phyloP scores from a whole-genome alignment of 2,329 filamentous ascomycete species.

The Sporothrix pallida region DNA sequence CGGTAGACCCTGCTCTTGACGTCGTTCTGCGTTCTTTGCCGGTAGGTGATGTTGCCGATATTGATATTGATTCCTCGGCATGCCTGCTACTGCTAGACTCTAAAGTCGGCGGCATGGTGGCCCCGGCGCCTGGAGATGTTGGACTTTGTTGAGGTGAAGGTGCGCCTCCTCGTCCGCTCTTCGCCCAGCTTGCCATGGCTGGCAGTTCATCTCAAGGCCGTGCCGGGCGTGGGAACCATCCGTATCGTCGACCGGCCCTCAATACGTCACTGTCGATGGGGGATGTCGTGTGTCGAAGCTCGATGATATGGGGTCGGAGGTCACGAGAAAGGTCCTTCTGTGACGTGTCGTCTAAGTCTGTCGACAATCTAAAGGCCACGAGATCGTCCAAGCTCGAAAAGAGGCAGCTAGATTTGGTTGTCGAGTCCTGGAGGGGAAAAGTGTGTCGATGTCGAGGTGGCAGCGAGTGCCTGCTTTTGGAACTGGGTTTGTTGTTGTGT shows the following conservation, averaged over 20 bases:
- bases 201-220: constrained; percentile 35
- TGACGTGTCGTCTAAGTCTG: not conserved
- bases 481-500: not conserved
- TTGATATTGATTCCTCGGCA: not conserved
- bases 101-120: not conserved
- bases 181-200: constrained; percentile 39
- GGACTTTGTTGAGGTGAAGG: constrained; percentile 31
- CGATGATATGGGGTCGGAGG: not conserved
- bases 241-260: constrained; percentile 1
- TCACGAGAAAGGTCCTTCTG: not conserved
- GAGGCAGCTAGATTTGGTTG: not conserved
- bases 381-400: not conserved
- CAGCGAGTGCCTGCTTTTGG: not conserved
- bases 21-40: not conserved
- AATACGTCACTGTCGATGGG: not conserved
- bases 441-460: not conserved
- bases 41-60: not conserved
- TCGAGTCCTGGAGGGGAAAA: not conserved
- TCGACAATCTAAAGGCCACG: not conserved
- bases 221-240: constrained; percentile 17
- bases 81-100: not conserved
- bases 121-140: constrained; percentile 11
- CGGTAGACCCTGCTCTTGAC: not conserved
- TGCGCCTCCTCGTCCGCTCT: constrained; percentile 34
- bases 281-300: not conserved